Conservation (phyloP, 306 rosid genomes). For the Citrullus amarus region DNA sequence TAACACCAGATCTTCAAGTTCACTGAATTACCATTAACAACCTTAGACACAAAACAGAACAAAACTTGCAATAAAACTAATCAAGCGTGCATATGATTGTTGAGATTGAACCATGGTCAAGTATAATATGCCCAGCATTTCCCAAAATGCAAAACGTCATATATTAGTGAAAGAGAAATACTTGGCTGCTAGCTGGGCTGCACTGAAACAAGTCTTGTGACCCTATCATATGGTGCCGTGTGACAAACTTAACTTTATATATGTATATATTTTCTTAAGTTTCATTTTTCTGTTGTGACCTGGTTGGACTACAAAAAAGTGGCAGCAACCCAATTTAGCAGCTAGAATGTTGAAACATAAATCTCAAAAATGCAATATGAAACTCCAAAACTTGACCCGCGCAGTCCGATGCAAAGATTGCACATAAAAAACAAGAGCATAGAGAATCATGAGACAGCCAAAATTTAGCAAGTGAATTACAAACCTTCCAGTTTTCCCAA, state of each 20-base stretch:
- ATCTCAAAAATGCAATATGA: background rate
- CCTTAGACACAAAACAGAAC: background rate
- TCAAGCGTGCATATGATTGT: background rate
- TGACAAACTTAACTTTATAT: too few relatives aligned
- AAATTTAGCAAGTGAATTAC: background rate
- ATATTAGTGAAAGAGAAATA: background rate
- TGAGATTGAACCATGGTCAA: background rate
- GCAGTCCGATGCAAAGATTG: background rate
- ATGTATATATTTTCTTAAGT: background rate
- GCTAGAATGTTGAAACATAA: background rate
- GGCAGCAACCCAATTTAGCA: background rate
- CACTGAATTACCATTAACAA: background rate
- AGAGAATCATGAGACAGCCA: background rate
- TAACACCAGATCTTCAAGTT: background rate
- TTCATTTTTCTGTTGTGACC: background rate
- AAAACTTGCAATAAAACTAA: background rate
- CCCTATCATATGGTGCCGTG: too few relatives aligned
- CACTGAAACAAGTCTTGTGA: background rate
- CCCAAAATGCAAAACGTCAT: background rate
- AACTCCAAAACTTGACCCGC: background rate
- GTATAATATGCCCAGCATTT: background rate
- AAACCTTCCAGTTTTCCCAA: constrained; percentile 85
- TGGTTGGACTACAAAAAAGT: background rate
- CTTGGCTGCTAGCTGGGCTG: background rate
- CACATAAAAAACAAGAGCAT: background rate